Evolutionary conservation across 2,329 filamentous ascomycete species (phyloP).

Genomic region (Aspergillus awamori): DNA sequence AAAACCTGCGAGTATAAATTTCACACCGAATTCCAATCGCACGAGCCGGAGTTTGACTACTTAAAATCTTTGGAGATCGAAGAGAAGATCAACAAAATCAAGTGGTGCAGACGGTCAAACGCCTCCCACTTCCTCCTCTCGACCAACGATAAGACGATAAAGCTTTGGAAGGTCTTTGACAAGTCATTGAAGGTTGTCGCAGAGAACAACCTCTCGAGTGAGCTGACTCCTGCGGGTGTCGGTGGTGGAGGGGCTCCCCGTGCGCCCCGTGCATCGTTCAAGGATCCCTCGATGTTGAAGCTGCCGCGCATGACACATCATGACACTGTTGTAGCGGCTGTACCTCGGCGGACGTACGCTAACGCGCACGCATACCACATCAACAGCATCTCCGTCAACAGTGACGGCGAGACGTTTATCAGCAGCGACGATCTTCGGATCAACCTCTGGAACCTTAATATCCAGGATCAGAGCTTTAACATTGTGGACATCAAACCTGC

Average conservation of each 20-base stretch:
- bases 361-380: slow-evolving; percentile 99
- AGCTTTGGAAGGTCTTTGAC: slow-evolving; percentile 99
- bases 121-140: slow-evolving; percentile 97
- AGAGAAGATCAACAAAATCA: slow-evolving; percentile 99
- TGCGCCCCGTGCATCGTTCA: slow-evolving; percentile 73
- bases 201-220: slow-evolving; percentile 96
- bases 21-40: slow-evolving; percentile 98
- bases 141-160: slow-evolving; percentile 99
- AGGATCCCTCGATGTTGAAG: slow-evolving; percentile 79
- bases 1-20: slow-evolving; percentile 99
- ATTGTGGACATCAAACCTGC: slow-evolving; percentile 99
- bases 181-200: slow-evolving; percentile 99
- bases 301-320: slow-evolving; percentile 95
- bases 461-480: slow-evolving; percentile 99
- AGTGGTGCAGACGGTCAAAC: slow-evolving; percentile 98
- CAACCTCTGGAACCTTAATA: slow-evolving; percentile 99
- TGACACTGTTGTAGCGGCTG: slow-evolving; percentile 95
- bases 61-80: slow-evolving; percentile 99
- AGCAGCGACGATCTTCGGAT: slow-evolving; percentile 97
- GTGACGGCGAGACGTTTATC: slow-evolving; percentile 98
- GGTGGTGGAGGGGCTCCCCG: slow-evolving; percentile 76
- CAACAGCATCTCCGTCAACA: slow-evolving; percentile 99
- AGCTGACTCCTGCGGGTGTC: slow-evolving; percentile 75
- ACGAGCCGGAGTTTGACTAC: slow-evolving; percentile 99
- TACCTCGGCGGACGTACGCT: slow-evolving; percentile 92